Evolutionary conservation across 2,329 filamentous ascomycete genomes (phyloP).

Genomic region (Scleromitrula shiraiana): DNA sequence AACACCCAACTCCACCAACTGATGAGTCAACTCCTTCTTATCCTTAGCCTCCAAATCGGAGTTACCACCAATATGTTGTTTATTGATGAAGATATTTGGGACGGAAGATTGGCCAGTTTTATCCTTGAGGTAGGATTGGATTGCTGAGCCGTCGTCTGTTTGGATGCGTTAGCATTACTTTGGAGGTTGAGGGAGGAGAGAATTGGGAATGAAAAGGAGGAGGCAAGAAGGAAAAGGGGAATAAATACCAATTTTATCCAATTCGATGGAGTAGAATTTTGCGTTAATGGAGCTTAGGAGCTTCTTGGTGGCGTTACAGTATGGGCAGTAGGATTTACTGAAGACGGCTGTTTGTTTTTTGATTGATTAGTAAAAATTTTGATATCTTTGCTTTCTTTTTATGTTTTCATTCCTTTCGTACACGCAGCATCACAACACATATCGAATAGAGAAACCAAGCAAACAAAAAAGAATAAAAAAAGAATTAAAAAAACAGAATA

Average conservation of each 20-base stretch:
- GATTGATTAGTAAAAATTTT: too few species aligned
- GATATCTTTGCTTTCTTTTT: too few species aligned
- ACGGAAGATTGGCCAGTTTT: conserved; percentile 82
- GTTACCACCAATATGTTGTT: conserved; percentile 95
- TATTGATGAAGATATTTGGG: conserved; percentile 87
- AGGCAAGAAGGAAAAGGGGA: not conserved
- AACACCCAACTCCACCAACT: conserved; percentile 59
- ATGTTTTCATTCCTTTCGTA: too few species aligned
- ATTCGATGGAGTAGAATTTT: conserved; percentile 68
- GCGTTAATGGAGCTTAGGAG: conserved; percentile 62
- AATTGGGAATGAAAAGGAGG: not conserved
- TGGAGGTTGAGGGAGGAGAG: not conserved
- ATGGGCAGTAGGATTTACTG: conserved; percentile 94
- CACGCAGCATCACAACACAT: too few species aligned
- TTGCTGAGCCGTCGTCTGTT: conserved; percentile 68
- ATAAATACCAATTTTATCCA: conserved; percentile 72
- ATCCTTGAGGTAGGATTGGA: conserved; percentile 76
- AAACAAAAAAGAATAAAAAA: not conserved
- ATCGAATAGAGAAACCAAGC: too few species aligned
- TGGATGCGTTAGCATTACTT: not conserved
- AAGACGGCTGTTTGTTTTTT: conserved; percentile 95
- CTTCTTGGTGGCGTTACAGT: conserved; percentile 74
- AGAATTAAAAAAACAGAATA: too few species aligned
- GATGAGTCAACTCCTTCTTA: conserved; percentile 55
- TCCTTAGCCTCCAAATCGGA: conserved; percentile 64